Percentiles rank a stretch among this genome's conserved stretches.
Evolutionary conservation across 345 rosid species (phyloP).

Genomic region (Linum tenue): DNA sequence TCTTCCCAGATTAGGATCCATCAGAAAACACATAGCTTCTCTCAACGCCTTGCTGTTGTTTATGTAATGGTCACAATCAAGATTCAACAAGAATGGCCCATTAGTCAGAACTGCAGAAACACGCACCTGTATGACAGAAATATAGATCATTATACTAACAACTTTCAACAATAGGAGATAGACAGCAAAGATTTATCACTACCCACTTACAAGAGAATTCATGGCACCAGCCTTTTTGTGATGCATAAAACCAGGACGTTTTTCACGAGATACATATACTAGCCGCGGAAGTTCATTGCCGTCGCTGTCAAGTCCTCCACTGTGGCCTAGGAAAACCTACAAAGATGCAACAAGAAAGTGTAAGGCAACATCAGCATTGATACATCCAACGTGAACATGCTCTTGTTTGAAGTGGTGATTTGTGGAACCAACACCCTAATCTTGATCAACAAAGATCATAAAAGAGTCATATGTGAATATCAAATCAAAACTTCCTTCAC

Average conservation of each 20-base stretch:
- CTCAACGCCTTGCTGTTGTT: constrained; percentile 28
- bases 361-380: not conserved
- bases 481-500: too few relatives aligned
- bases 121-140: constrained; percentile 17
- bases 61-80: constrained; percentile 31
- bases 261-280: constrained; percentile 29
- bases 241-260: constrained; percentile 31
- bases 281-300: constrained; percentile 31
- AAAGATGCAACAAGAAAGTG: constrained; percentile 20
- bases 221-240: constrained; percentile 33
- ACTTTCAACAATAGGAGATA: not conserved
- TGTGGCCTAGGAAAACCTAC: constrained; percentile 29
- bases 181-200: not conserved
- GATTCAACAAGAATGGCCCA: constrained; percentile 29
- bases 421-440: too few relatives aligned
- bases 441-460: too few relatives aligned
- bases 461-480: too few relatives aligned
- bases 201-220: constrained; percentile 29
- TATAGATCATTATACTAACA: not conserved
- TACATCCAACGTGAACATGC: too few relatives aligned
- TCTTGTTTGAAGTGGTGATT: not conserved
- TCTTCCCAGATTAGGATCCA: constrained; percentile 30
- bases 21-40: constrained; percentile 31
- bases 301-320: constrained; percentile 27
- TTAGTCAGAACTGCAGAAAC: constrained; percentile 31